Base-by-base conservation (phyloP, 176 grass and related monocot genomes). In the Tuctoria greenei region DNA sequence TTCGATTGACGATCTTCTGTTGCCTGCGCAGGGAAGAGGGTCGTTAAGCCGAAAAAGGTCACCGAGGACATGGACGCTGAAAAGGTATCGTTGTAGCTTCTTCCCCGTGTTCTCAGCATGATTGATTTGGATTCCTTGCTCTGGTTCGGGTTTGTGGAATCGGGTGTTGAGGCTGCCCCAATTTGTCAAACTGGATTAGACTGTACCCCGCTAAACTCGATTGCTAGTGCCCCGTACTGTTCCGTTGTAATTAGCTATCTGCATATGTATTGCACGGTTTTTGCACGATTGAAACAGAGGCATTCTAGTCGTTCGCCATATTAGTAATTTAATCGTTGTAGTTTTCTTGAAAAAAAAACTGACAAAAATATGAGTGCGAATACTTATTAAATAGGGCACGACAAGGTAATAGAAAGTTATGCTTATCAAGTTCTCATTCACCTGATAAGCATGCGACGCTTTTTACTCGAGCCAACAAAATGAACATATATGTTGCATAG, bases 11-110 rank as follows among this genome's bases (percentile, higher is more conserved):
- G 45, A 73, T 59, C 31, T 62, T 40, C 8, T 2, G 8, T 77
- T 17, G 79, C 24, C 64, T 43, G 31, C n/a, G 71, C 81, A 97
- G 94, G 94, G 49, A 97, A 91, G 78, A 93, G 84, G 44, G 78
- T 44, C 11, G 61, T 89, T 27, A 93, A 97, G 69, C 62, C 94
- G 34, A 61, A 71, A 63, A 97, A 89, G 60, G 49, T 79, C 73
- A 87, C 64, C 45, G 89, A 87, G 61, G 90, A 97, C 54, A 87
- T 91, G 88, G 88, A 87, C 55, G 88, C 80, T 7, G 87, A 93
- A 13, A 75, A 65, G 86, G 93, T 93, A 88, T 74, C 7, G 0
- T 56, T 31, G 56, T 5, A 11, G 41, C 14, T 24, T 16, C 9
- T 24, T 25, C 11, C 24, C 57, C 1, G 0, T 26, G 27, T 18